Evolutionary conservation across 2,329 filamentous ascomycete species (phyloP).

Genomic region (Microdochium bolleyi): DNA sequence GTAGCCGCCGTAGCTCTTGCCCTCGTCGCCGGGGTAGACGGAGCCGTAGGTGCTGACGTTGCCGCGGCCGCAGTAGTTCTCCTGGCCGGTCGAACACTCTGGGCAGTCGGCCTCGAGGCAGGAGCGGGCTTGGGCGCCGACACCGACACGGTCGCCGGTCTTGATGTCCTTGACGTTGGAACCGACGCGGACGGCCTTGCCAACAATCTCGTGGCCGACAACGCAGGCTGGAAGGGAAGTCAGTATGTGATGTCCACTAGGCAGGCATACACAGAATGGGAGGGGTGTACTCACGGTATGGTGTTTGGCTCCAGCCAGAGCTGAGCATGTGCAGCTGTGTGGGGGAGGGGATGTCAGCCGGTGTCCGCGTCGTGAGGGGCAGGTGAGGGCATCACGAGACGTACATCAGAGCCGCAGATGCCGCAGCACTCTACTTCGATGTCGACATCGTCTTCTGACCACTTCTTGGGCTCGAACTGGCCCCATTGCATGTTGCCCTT

Average conservation of each 20-base stretch:
- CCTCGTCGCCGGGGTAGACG: conserved; percentile 32
- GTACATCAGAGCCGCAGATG: conserved; percentile 50
- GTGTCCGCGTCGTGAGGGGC: neutral
- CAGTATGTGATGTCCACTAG: neutral
- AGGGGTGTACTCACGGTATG: conserved; percentile 23
- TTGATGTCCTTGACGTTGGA: conserved; percentile 23
- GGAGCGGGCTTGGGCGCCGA: conserved; percentile 36
- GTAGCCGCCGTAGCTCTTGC: conserved; percentile 45
- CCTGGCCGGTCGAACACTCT: conserved; percentile 7
- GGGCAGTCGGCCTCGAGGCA: conserved; percentile 24
- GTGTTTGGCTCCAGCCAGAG: conserved; percentile 40
- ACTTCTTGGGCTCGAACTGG: conserved; percentile 54
- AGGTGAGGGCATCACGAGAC: neutral
- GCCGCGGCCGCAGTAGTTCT: conserved; percentile 8
- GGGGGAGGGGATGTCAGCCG: neutral
- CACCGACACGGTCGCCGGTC: conserved; percentile 12
- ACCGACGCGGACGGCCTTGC: conserved; percentile 31
- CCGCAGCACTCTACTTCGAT: conserved; percentile 59
- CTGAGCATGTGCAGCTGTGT: conserved; percentile 43
- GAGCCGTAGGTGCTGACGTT: conserved; percentile 33
- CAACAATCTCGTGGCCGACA: conserved; percentile 41
- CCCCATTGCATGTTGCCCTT: conserved; percentile 47
- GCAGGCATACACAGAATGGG: neutral
- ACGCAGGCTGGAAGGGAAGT: conserved; percentile 4
- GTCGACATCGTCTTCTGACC: conserved; percentile 58